Base-by-base conservation (phyloP, 768 basidiomycete genomes). In the Amanita molliuscula region DNA sequence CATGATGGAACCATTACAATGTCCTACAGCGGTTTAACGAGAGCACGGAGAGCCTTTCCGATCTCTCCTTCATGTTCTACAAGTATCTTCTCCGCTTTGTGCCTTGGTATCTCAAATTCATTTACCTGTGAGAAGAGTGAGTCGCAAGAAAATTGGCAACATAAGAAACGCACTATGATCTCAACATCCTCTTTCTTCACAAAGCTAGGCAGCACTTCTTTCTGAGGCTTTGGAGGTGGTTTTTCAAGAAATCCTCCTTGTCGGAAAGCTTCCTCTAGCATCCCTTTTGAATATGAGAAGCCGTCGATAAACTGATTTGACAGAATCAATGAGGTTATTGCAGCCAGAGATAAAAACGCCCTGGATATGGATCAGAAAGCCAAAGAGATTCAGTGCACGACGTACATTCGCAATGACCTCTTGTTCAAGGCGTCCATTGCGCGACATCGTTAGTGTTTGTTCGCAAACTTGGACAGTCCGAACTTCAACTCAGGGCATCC, bases 381-480 rank as follows among this genome's bases (percentile, higher is more conserved):
- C 29, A 44, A 31, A 11, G 21, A 29, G 10, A 11, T 29, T 51
- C 34, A 33, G n/a, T 20, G 11, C 20, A 7, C 11, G 13, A 65
- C 78, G 47, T 62, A 84, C 83, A 59, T 79, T 81, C 50, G 79
- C 69, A 54, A 86, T 84, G 34, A 86, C 77, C 54, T 81, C 79
- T 46, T 78, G 69, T 58, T 82, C 81, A 58, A 71, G 73, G 44
- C 77, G 67, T n/a, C 78, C 79, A 57, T 81, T 80, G 58, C 59
- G 59, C 35, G 67, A 69, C 46, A 47, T 47, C 3, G 21, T 26
- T n/a, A 13, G 2, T 2, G 2, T 26, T 26, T 1, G 6, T 4
- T 13, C 13, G 4, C 13, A 31, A 31, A 13, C 31, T 29, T 28
- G n/a, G n/a, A n/a, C n/a, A n/a, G n/a, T n/a, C n/a, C n/a, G n/a